Conservation (phyloP, 2,329 filamentous ascomycete genomes). For the Hypoxylon sp. region DNA sequence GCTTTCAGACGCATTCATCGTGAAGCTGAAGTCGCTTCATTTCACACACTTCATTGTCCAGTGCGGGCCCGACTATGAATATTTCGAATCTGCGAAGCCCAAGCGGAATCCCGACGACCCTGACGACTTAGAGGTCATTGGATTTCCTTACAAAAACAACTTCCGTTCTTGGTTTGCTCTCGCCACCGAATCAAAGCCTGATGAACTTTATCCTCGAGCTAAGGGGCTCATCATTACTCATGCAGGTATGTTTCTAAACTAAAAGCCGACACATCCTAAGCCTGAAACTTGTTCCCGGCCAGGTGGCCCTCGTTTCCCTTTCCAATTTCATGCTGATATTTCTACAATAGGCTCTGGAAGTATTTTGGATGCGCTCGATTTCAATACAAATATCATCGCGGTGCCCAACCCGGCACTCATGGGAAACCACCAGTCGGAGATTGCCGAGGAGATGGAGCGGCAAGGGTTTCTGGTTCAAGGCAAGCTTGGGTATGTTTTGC, state of each 20-base stretch:
- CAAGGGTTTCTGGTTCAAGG: constrained; percentile 85
- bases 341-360: constrained; percentile 81
- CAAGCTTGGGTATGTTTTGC: constrained; percentile 70
- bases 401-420: constrained; percentile 87
- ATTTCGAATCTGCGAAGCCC: constrained; percentile 62
- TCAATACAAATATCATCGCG: constrained; percentile 84
- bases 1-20: constrained; percentile 73
- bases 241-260: constrained; percentile 73
- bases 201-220: constrained; percentile 59
- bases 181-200: constrained; percentile 57
- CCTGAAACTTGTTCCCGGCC: background rate
- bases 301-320: background rate
- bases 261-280: background rate
- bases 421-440: constrained; percentile 91
- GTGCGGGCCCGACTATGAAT: constrained; percentile 78
- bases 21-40: constrained; percentile 67
- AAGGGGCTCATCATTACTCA: constrained; percentile 89
- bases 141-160: constrained; percentile 77
- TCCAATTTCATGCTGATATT: constrained; percentile 14
- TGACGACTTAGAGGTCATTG: constrained; percentile 66
- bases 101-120: constrained; percentile 43
- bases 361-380: constrained; percentile 84
- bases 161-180: constrained; percentile 71
- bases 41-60: constrained; percentile 85
- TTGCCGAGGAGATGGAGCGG: constrained; percentile 81